These are phyloP conservation scores for Odonthalia washingtoniensis DNA, from an alignment of 31 red algal species.

Conservation along the genomic window DNA sequence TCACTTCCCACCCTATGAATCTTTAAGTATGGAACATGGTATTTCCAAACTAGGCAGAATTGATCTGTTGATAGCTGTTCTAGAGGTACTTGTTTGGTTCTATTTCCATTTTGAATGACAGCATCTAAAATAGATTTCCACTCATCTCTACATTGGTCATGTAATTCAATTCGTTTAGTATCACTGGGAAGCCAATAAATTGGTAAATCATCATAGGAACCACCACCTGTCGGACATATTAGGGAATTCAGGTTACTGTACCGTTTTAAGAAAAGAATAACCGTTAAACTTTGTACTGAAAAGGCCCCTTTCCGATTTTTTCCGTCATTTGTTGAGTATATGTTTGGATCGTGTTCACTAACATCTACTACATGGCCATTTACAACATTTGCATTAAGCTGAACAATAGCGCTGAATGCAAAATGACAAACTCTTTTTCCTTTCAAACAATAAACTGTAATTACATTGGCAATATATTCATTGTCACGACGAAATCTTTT, in stretches of 20 bases:
- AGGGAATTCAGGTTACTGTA: too few species aligned
- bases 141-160: not conserved
- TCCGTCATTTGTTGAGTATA: not conserved
- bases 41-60: not conserved
- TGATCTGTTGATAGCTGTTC: not conserved
- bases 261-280: not conserved
- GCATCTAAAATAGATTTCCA: not conserved
- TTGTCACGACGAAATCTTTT: not conserved
- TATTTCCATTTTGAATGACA: not conserved
- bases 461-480: not conserved
- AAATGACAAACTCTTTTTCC: not conserved
- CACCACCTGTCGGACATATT: too few species aligned
- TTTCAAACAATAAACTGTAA: too few species aligned
- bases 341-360: not conserved
- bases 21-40: not conserved
- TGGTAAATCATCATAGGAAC: too few species aligned
- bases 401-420: not conserved
- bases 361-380: not conserved
- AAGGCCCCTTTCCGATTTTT: not conserved
- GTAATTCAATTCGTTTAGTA: not conserved
- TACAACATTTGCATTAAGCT: not conserved
- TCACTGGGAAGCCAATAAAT: not conserved
- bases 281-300: not conserved
- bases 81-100: not conserved
- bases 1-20: constrained; percentile 1